Evolutionary conservation across 2,329 filamentous ascomycete species (phyloP), one percentile per base, ranked within the genome.

Genomic region (Aotearoamyces nothofagi): DNA sequence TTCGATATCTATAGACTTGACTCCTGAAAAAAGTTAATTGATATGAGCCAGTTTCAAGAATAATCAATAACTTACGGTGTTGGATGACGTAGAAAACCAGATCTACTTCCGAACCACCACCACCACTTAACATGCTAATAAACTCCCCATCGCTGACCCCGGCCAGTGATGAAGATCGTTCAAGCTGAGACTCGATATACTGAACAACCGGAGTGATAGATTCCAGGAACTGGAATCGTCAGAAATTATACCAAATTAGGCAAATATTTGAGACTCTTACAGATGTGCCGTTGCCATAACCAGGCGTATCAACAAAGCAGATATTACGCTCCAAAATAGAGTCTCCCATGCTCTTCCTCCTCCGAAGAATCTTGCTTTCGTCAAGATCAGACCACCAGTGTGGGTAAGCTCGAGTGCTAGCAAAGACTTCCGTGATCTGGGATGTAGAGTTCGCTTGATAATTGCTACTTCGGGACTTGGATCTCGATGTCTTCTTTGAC

Each of bases 241-340:
- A n/a, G n/a, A n/a, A n/a, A n/a, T n/a, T n/a, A n/a, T n/a, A n/a
- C n/a, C n/a, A n/a, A n/a, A n/a, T n/a, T n/a, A n/a, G n/a, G n/a
- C n/a, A 27, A 22, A 14, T 9, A 46, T 51, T 24, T 52, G 41
- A 38, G 40, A 24, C 40, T 51, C 66, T 35, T 52, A 72, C 63
- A 20, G 64, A 67, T 25, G 57, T 60, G 25, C 60, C 62, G 38
- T 49, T 56, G 22, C 61, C 56, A 50, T 69, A 72, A 9, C 75
- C 74, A 8, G 78, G 71, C 2, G 80, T 87, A 54, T 96, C 87
- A 33, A 94, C 74, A 47, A 98, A 94, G 51, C 83, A 93, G 4
- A 98, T 56, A 46, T 98, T 98, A 16, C 87, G 70, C 47, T 96
- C 87, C 25, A 96, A 58, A 22, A 94, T 68, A 13, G 72, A 67